Percentiles rank a stretch among this genome's conserved stretches.
Evolutionary conservation across 805 yeast species (phyloP).

Genomic region (Kuraishia hungarica): DNA sequence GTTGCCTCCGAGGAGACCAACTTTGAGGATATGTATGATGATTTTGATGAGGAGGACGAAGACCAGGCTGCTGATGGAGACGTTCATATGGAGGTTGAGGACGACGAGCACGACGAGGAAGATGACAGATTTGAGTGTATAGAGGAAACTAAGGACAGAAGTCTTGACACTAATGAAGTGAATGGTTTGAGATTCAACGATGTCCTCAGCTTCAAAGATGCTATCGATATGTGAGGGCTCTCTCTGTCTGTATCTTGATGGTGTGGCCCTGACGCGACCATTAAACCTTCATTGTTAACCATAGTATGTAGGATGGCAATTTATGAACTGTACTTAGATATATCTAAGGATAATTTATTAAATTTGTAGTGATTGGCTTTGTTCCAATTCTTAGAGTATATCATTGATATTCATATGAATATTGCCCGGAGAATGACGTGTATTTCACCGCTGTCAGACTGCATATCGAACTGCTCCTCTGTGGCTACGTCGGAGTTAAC

Average conservation of each 20-base stretch:
- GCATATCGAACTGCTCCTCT: too few relatives aligned
- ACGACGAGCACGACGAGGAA: slow-evolving; percentile 2
- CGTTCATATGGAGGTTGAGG: neutral
- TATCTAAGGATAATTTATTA: too few relatives aligned
- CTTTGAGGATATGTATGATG: slow-evolving; percentile 10
- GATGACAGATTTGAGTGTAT: slow-evolving; percentile 1
- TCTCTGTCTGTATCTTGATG: too few relatives aligned
- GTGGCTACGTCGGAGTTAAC: neutral
- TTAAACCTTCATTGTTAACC: neutral
- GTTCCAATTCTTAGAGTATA: neutral
- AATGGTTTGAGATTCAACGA: slow-evolving; percentile 64
- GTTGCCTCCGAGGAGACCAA: slow-evolving; percentile 50
- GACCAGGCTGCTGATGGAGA: slow-evolving; percentile 5
- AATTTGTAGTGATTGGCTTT: neutral
- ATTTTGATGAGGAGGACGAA: slow-evolving; percentile 2
- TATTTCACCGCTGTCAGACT: too few relatives aligned
- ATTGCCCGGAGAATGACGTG: too few relatives aligned
- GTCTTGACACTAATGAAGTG: slow-evolving; percentile 30
- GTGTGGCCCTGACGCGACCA: neutral
- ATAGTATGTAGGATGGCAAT: neutral
- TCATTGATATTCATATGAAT: too few relatives aligned
- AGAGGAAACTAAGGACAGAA: slow-evolving; percentile 16
- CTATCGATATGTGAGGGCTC: slow-evolving; percentile 32
- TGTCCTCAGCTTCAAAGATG: slow-evolving; percentile 58
- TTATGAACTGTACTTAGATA: neutral